A percentile compares a stretch with the other conserved stretches of the same genome.
These are phyloP conservation scores for Cytospora chrysosperma DNA, from an alignment of 2,329 filamentous ascomycete species.

Conservation along the genomic window DNA sequence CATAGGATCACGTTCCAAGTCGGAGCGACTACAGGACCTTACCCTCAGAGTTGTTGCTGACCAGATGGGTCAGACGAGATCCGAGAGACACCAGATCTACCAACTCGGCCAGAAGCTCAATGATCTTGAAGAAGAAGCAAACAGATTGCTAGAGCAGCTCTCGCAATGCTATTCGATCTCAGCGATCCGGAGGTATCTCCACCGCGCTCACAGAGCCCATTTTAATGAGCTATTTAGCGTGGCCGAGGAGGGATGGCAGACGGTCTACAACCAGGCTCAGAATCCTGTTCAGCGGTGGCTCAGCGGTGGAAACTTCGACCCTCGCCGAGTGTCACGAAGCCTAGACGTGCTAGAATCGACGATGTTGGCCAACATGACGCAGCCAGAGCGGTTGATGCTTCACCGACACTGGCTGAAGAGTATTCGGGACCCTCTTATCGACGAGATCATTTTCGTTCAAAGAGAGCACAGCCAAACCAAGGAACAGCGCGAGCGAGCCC, in stretches of 20 bases:
- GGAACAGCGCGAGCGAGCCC: not conserved
- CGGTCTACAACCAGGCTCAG: conserved; percentile 23
- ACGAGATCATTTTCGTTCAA: conserved; percentile 11
- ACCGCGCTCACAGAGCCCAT: conserved; percentile 25
- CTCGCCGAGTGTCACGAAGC: not conserved
- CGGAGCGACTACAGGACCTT: conserved; percentile 46
- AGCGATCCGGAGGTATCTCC: conserved; percentile 28
- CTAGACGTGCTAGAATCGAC: not conserved
- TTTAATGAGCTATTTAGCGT: conserved; percentile 32
- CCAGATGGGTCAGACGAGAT: conserved; percentile 37
- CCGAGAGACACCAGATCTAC: conserved; percentile 32
- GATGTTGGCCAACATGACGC: conserved; percentile 27
- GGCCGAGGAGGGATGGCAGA: conserved; percentile 31
- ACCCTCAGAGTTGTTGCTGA: conserved; percentile 45
- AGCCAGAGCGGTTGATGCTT: conserved; percentile 29
- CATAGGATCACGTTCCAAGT: conserved; percentile 59
- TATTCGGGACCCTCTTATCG: conserved; percentile 28
- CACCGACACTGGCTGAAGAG: conserved; percentile 33
- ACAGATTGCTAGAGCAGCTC: not conserved
- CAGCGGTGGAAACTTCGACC: conserved; percentile 15
- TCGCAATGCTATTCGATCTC: not conserved
- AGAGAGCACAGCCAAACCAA: conserved; percentile 15
- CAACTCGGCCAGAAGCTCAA: not conserved
- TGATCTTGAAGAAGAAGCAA: not conserved
- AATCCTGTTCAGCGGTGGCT: conserved; percentile 29